phyloP scores from a whole-genome alignment of 2,329 filamentous ascomycete genomes.

The Fusarium pseudocircinatum region DNA sequence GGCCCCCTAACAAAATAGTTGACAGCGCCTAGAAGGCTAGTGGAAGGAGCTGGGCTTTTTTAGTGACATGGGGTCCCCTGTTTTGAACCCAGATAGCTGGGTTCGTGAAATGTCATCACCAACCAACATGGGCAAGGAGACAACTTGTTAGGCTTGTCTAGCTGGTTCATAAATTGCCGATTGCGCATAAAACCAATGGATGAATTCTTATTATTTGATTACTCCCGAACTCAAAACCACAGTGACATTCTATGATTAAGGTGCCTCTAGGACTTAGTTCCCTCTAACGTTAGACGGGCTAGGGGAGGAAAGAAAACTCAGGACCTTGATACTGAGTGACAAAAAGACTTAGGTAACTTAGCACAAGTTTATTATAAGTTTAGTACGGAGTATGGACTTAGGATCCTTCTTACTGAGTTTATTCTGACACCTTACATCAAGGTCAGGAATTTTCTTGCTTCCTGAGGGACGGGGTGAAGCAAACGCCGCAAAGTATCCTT shows the following conservation, averaged over 20 bases:
- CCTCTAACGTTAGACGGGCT: neutral
- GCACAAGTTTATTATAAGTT: no score
- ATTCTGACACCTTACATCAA: no score
- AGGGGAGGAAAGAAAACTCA: no score
- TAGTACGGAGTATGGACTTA: no score
- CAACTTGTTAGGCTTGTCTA: neutral
- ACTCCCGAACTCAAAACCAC: neutral
- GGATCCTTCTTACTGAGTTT: no score
- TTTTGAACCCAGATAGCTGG: conserved; percentile 2
- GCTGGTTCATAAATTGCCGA: neutral
- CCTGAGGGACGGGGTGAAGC: neutral
- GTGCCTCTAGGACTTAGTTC: neutral
- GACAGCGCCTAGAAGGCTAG: conserved; percentile 31
- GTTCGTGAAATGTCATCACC: neutral
- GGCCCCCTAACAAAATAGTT: neutral
- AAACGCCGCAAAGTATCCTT: neutral
- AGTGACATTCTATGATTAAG: neutral
- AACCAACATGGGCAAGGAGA: neutral
- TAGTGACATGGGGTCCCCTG: conserved; percentile 17
- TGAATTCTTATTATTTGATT: neutral
- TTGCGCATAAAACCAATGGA: neutral
- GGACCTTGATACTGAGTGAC: no score
- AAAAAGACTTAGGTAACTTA: no score
- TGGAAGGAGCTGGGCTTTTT: conserved; percentile 13
- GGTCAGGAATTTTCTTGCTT: no score